Evolutionary conservation across 179 eudicot genomes (phyloP).

Genomic region (Kewa caespitosa): DNA sequence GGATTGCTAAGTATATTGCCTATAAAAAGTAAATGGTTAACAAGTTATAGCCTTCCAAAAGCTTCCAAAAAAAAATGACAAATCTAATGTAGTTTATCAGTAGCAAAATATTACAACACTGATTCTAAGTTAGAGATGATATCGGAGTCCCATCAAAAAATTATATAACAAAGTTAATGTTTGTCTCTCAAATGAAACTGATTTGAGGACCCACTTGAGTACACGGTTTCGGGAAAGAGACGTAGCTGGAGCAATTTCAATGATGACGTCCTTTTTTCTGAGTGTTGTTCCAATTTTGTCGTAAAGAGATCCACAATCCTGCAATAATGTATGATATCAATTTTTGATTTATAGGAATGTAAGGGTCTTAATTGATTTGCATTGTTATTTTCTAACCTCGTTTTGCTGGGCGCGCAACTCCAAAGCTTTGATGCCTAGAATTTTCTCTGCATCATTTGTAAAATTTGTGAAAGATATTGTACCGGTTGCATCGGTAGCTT

Average conservation of each 20-base stretch:
- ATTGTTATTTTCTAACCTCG: not conserved
- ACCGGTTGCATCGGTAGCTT: not conserved
- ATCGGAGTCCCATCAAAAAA: no score
- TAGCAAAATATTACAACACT: no score
- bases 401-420: not conserved
- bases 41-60: no score
- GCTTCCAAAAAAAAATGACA: no score
- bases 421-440: not conserved
- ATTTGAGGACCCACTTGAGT: not conserved
- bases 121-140: no score
- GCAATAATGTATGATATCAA: not conserved
- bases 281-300: not conserved
- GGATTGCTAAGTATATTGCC: no score
- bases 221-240: not conserved
- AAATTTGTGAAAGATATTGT: not conserved
- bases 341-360: not conserved
- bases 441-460: not conserved
- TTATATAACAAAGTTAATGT: no score
- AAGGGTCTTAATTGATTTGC: not conserved
- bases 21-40: no score
- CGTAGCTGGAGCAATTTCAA: not conserved
- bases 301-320: not conserved
- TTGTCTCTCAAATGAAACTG: not conserved
- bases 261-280: not conserved
- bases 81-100: no score